Evolutionary conservation across 2,329 filamentous ascomycete species (phyloP).

Genomic region (Aspergillus texensis): DNA sequence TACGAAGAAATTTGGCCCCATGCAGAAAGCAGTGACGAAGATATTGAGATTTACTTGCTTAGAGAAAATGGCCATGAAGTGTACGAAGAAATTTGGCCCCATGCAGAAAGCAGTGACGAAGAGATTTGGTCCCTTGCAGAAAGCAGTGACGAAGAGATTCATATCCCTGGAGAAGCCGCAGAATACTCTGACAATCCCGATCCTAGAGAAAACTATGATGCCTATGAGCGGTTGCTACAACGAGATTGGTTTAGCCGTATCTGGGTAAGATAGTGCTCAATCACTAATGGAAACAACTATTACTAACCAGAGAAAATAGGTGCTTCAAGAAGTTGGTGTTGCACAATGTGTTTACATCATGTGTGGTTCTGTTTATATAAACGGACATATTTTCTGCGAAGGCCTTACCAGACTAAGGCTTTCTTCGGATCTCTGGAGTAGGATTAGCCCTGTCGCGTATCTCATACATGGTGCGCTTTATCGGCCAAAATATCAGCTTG

Average conservation of each 20-base stretch:
- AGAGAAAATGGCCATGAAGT: no score
- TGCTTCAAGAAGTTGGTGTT: conserved; percentile 8
- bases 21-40: no score
- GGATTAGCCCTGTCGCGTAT: neutral
- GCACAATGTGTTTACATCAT: neutral
- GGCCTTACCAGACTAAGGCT: neutral
- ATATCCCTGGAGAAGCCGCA: no score
- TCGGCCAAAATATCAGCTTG: neutral
- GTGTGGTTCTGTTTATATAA: conserved; percentile 3
- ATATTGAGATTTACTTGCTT: no score
- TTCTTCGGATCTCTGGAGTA: no score
- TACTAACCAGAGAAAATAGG: neutral
- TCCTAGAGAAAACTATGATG: no score
- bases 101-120: no score
- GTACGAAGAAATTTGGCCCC: no score
- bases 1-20: no score
- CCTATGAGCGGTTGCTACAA: neutral
- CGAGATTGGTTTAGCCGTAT: conserved; percentile 9
- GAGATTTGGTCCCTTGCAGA: no score
- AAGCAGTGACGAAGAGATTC: no score
- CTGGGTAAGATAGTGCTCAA: neutral
- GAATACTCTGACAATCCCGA: no score
- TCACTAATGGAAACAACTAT: accelerated
- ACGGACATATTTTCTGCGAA: conserved; percentile 2
- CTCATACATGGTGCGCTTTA: neutral